These are phyloP conservation scores for Corylus avellana DNA, from an alignment of 306 rosid species.

Conservation along the genomic window DNA sequence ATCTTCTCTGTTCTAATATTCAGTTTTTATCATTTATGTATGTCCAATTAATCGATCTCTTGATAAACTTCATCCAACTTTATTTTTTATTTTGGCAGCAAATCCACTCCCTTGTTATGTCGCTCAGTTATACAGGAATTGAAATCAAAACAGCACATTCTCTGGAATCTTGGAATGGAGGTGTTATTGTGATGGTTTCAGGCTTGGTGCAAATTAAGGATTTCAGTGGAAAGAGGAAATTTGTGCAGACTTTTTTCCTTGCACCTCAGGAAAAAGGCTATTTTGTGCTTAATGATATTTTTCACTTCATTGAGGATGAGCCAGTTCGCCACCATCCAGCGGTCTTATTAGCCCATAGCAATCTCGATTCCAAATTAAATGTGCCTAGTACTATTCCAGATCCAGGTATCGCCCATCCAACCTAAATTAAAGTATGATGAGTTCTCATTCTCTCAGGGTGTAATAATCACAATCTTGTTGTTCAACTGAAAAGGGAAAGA, in stretches of 20 bases:
- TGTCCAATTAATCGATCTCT: slow-evolving; percentile 21
- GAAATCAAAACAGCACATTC: slow-evolving; percentile 88
- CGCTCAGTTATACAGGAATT: slow-evolving; percentile 72
- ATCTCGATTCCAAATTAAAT: slow-evolving; percentile 58
- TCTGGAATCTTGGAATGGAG: slow-evolving; percentile 93
- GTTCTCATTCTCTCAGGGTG: not conserved
- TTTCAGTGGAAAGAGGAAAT: slow-evolving; percentile 68
- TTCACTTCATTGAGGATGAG: slow-evolving; percentile 84
- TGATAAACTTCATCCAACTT: slow-evolving; percentile 2
- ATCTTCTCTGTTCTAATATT: slow-evolving; percentile 2
- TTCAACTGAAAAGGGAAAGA: not conserved
- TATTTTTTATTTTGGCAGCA: slow-evolving; percentile 58
- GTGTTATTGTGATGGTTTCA: slow-evolving; percentile 90
- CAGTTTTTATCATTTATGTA: slow-evolving; percentile 19
- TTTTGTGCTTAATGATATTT: slow-evolving; percentile 86
- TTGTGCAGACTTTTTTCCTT: slow-evolving; percentile 91
- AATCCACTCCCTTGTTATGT: slow-evolving; percentile 88
- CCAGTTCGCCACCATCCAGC: slow-evolving; percentile 71
- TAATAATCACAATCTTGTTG: not conserved
- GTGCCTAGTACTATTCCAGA: slow-evolving; percentile 51
- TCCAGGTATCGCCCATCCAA: slow-evolving; percentile 53
- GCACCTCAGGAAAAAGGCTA: slow-evolving; percentile 96
- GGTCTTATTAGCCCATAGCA: slow-evolving; percentile 70
- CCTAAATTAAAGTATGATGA: not conserved
- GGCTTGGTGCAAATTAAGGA: slow-evolving; percentile 81